phyloP scores from a whole-genome alignment of 2,329 filamentous ascomycete genomes.

The Thermothelomyces thermophilus region DNA sequence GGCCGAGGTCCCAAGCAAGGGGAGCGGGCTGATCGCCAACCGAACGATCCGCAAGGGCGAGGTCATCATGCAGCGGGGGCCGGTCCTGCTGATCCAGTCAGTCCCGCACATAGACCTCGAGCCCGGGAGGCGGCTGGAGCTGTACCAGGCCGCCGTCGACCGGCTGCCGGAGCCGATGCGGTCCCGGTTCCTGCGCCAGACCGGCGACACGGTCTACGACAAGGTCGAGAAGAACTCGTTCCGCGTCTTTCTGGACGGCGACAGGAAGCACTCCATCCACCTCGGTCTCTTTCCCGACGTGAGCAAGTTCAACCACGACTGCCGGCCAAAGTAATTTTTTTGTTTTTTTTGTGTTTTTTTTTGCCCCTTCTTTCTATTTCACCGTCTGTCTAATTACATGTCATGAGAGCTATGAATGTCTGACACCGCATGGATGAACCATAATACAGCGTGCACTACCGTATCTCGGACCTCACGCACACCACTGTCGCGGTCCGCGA shows the following conservation, averaged over 20 bases:
- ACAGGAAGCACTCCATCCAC: conserved; percentile 26
- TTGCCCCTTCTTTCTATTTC: not conserved
- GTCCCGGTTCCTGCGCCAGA: conserved; percentile 28
- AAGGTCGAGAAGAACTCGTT: conserved; percentile 34
- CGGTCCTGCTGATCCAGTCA: conserved; percentile 29
- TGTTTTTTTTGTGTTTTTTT: not conserved
- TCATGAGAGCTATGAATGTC: too few relatives aligned
- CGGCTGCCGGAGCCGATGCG: conserved; percentile 24
- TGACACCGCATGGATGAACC: too few relatives aligned
- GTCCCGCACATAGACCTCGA: conserved; percentile 16
- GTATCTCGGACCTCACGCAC: conserved; percentile 32
- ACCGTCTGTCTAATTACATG: too few relatives aligned
- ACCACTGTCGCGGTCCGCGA: conserved; percentile 33
- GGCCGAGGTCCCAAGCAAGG: conserved; percentile 31
- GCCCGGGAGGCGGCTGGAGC: conserved; percentile 14
- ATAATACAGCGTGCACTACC: conserved; percentile 29
- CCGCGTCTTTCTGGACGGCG: conserved; percentile 28
- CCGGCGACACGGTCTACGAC: conserved; percentile 27
- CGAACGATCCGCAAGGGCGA: conserved; percentile 32
- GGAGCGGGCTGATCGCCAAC: conserved; percentile 32
- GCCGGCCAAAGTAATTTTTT: conserved; percentile 33
- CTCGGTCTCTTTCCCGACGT: conserved; percentile 32
- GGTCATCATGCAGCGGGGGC: conserved; percentile 29
- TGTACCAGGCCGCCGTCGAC: conserved; percentile 29
- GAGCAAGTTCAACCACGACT: conserved; percentile 35